Evolutionary conservation across 1,284 basidiomycete genomes (phyloP).

Genomic region (Psilocybe mexicana): DNA sequence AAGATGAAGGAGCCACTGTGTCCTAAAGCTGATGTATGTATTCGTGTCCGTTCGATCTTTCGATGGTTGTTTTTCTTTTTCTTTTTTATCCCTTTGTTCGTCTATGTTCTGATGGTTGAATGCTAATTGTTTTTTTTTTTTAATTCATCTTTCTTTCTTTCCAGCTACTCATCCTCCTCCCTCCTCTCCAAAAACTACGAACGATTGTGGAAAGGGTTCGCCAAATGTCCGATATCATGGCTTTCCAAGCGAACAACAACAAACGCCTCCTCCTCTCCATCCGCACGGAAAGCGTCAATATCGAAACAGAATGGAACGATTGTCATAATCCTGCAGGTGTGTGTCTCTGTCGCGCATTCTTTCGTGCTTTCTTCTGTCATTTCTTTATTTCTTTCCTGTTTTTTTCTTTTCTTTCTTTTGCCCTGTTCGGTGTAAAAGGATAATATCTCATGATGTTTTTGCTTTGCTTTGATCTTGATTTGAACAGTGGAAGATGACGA

Average conservation of each 20-base stretch:
- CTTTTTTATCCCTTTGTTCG: too few relatives aligned
- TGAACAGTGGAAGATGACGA: constrained; percentile 24
- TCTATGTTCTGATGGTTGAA: too few relatives aligned
- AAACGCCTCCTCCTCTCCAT: constrained; percentile 71
- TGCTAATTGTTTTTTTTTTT: too few relatives aligned
- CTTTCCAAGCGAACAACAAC: constrained; percentile 65
- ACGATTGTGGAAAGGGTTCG: constrained; percentile 77
- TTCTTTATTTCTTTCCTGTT: too few relatives aligned
- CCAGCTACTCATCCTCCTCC: constrained; percentile 83
- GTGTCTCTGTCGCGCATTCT: constrained; percentile 21
- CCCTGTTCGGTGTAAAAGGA: too few relatives aligned
- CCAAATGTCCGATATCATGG: constrained; percentile 76
- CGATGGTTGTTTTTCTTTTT: too few relatives aligned
- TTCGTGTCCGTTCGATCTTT: not conserved
- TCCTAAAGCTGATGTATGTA: constrained; percentile 80
- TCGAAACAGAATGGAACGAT: constrained; percentile 82
- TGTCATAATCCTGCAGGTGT: constrained; percentile 71
- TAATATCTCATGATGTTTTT: not conserved
- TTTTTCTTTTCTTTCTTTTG: too few relatives aligned
- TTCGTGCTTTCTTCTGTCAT: too few relatives aligned
- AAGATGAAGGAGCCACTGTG: constrained; percentile 82
- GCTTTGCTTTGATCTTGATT: not conserved
- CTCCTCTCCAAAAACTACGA: constrained; percentile 75
- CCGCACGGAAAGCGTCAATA: constrained; percentile 66
- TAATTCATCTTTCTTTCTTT: too few relatives aligned